These are phyloP conservation scores for Penicillium simplicissimum DNA, from an alignment of 495 filamentous ascomycete species.

Conservation along the genomic window DNA sequence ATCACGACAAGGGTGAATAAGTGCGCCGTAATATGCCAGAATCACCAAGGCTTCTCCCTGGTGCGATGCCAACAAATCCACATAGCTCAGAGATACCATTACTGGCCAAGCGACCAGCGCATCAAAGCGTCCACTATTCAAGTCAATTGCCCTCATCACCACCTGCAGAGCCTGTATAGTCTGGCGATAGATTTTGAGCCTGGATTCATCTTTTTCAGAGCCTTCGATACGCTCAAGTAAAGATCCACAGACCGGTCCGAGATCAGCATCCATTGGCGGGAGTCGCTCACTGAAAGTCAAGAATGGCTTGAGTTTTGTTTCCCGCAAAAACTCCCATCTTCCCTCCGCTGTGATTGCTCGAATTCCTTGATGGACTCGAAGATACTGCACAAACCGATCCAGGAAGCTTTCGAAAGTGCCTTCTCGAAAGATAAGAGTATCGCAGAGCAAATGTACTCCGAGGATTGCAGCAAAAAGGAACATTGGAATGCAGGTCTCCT, in stretches of 20 bases:
- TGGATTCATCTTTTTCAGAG: constrained; percentile 2
- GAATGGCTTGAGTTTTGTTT: constrained; percentile 15
- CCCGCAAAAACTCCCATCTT: constrained; percentile 8
- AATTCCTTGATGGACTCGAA: constrained; percentile 49
- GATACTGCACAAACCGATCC: constrained; percentile 39
- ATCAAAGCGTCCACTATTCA: not conserved
- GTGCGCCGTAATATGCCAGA: constrained; percentile 20
- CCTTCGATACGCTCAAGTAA: constrained; percentile 7
- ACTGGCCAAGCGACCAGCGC: constrained; percentile 18
- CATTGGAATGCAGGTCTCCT: constrained; percentile 40
- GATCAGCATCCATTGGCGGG: not conserved
- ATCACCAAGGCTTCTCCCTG: constrained; percentile 20
- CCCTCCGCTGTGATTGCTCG: constrained; percentile 21
- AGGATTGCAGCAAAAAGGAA: constrained; percentile 53
- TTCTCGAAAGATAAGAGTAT: constrained; percentile 31
- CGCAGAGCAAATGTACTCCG: constrained; percentile 49
- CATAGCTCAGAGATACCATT: constrained; percentile 11
- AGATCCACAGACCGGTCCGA: not conserved
- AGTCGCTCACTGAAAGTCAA: not conserved
- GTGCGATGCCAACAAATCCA: constrained; percentile 16
- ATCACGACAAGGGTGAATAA: constrained; percentile 14
- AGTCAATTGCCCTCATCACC: not conserved
- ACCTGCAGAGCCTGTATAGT: constrained; percentile 15
- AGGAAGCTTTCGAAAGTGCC: constrained; percentile 36
- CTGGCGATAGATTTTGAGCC: constrained; percentile 4